phyloP scores from a whole-genome alignment of 2,329 filamentous ascomycete species.

The Apiospora koreana region DNA sequence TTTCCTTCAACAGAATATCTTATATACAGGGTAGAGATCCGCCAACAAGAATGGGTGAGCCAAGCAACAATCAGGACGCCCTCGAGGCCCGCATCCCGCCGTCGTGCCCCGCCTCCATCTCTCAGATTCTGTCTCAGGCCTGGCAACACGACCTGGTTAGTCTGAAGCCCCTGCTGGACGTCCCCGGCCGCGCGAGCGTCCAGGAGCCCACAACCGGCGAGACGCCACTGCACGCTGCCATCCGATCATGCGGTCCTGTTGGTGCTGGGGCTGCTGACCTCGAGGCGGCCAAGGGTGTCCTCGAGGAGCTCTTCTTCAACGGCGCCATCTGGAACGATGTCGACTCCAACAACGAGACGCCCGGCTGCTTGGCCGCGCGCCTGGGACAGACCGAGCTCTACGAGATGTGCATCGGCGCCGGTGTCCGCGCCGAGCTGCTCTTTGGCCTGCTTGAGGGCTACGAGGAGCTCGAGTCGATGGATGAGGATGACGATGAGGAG shows the following conservation, averaged over 20 bases:
- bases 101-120: slow-evolving; percentile 51
- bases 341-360: slow-evolving; percentile 83
- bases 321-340: slow-evolving; percentile 98
- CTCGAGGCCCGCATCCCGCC: slow-evolving; percentile 54
- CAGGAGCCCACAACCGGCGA: slow-evolving; percentile 85
- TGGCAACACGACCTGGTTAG: slow-evolving; percentile 64
- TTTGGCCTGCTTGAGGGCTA: slow-evolving; percentile 83
- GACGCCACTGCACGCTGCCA: slow-evolving; percentile 86
- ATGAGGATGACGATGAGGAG: slow-evolving; percentile 44
- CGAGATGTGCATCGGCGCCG: slow-evolving; percentile 81
- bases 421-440: slow-evolving; percentile 85
- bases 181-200: slow-evolving; percentile 66
- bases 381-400: slow-evolving; percentile 74
- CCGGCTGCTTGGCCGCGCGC: slow-evolving; percentile 78
- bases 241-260: slow-evolving; percentile 66
- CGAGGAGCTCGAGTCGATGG: slow-evolving; percentile 65
- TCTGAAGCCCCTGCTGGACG: slow-evolving; percentile 69
- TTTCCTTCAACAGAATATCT: not conserved
- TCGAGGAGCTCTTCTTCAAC: slow-evolving; percentile 77
- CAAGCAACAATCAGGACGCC: slow-evolving; percentile 42
- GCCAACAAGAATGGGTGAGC: not conserved
- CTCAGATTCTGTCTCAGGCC: slow-evolving; percentile 54
- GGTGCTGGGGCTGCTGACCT: slow-evolving; percentile 45
- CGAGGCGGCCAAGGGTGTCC: slow-evolving; percentile 63
- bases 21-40: not conserved